These are phyloP conservation scores for Trichomonascaceae sp. DNA, from an alignment of 1,139 yeast genomes.

Conservation along the genomic window DNA sequence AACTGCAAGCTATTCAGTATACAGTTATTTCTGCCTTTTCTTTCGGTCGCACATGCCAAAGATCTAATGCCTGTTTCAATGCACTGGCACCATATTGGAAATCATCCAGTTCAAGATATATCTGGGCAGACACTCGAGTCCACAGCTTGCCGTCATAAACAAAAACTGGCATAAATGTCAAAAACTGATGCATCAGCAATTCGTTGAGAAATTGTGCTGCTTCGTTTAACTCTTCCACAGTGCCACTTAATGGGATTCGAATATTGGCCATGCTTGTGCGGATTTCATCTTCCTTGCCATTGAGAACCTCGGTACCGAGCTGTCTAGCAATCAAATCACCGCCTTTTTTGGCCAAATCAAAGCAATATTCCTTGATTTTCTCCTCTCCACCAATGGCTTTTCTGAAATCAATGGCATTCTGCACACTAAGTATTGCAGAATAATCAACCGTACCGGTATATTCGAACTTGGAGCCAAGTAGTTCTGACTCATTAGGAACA, in stretches of 20 bases:
- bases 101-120: slow-evolving; percentile 53
- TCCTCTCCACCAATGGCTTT: slow-evolving; percentile 53
- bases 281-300: slow-evolving; percentile 31
- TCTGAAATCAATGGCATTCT: slow-evolving; percentile 48
- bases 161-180: slow-evolving; percentile 44
- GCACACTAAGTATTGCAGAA: slow-evolving; percentile 31
- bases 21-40: neutral
- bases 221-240: slow-evolving; percentile 10
- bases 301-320: slow-evolving; percentile 33
- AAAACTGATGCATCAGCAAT: slow-evolving; percentile 28
- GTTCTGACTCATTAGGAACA: slow-evolving; percentile 5
- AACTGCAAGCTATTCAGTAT: neutral
- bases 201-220: slow-evolving; percentile 15
- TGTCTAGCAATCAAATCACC: slow-evolving; percentile 35
- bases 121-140: slow-evolving; percentile 54
- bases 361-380: slow-evolving; percentile 44
- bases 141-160: slow-evolving; percentile 40
- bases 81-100: slow-evolving; percentile 41
- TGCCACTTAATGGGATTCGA: slow-evolving; percentile 34
- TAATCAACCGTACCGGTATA: slow-evolving; percentile 36
- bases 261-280: slow-evolving; percentile 46
- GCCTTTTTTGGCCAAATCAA: slow-evolving; percentile 40
- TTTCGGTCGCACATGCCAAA: neutral
- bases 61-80: slow-evolving; percentile 22
- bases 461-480: slow-evolving; percentile 26